Base-by-base conservation (phyloP, 345 rosid species). In the Eucalyptus caleyi region DNA sequence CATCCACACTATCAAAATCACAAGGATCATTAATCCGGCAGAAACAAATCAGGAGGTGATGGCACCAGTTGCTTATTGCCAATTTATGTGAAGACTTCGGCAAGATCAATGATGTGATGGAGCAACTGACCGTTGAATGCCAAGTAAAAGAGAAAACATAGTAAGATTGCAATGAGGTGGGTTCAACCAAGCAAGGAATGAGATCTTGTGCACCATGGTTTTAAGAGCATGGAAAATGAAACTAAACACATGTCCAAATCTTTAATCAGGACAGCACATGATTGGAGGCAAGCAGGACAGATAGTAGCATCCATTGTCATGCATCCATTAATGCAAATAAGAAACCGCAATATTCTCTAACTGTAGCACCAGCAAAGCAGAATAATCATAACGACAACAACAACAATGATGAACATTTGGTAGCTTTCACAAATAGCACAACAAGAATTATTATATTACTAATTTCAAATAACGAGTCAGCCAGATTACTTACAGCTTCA, bases 401-500 rank as follows among this genome's bases (percentile, higher is more conserved):
- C 85, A 1, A 21, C 30, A 77, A 40, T 40, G 85, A 40, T 40
- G 47, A 77, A 40, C 30, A 11, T 77, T 77, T 3, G 9, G 85
- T 77, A 77, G 30, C 47, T 77, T 77, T 77, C 27, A 1, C 85
- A 77, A 40, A 40, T 77, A 77, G 85, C 15, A 77, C 85, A 40
- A 37, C 30, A 40, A 77, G 85, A 40, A 40, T 21, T 77, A 77
- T 21, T 77, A 37, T 40, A 40, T 77, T 40, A 21, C 30, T 40
- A 11, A 77, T 77, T 21, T 42, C 27, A 77, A 40, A 23, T 40
- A 77, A 37, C 16, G 1, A 77, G 47, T 40, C 16, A 1, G 47
- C 47, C 85, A 77, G 47, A 77, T 40, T n/a, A 91, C 94, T 92
- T 88, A 93, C 96, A 47, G 88, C 89, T 72, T 87, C 23, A 77